Percentiles rank a stretch among this genome's conserved stretches.
Conservation (phyloP, 2,329 filamentous ascomycete genomes). For the Peltaster fructicola region DNA sequence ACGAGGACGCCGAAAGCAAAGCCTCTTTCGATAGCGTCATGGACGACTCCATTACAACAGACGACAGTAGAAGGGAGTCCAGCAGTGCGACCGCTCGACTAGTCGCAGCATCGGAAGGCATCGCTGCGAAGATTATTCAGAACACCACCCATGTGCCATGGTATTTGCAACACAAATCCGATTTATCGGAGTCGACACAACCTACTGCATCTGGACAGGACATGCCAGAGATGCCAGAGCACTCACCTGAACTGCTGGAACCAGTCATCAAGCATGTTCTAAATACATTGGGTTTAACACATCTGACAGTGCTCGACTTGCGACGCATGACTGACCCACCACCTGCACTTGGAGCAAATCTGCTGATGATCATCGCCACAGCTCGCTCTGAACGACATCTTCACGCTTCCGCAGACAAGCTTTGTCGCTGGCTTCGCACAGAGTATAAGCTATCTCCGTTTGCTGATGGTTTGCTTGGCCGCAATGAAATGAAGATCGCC, state of each 20-base stretch:
- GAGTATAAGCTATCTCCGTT: constrained; percentile 55
- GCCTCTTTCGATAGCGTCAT: background rate
- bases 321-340: constrained; percentile 71
- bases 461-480: constrained; percentile 74
- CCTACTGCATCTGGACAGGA: constrained; percentile 34
- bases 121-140: too few relatives aligned
- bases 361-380: constrained; percentile 85
- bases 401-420: constrained; percentile 75
- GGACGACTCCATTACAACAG: constrained; percentile 1
- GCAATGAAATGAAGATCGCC: constrained; percentile 82
- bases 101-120: too few relatives aligned
- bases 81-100: too few relatives aligned
- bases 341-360: constrained; percentile 67
- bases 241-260: constrained; percentile 53
- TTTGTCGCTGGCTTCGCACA: constrained; percentile 68
- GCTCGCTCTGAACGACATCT: constrained; percentile 86
- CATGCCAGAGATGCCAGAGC: constrained; percentile 46
- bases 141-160: constrained; percentile 40
- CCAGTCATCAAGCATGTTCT: constrained; percentile 63
- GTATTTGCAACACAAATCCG: constrained; percentile 50
- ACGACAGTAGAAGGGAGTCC: too few relatives aligned
- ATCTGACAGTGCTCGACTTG: constrained; percentile 64
- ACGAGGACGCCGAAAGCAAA: background rate
- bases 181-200: constrained; percentile 22
- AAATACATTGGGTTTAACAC: constrained; percentile 71